Conservation (phyloP, 108 stramenopile genomes). For the Cyclotella atomus region DNA sequence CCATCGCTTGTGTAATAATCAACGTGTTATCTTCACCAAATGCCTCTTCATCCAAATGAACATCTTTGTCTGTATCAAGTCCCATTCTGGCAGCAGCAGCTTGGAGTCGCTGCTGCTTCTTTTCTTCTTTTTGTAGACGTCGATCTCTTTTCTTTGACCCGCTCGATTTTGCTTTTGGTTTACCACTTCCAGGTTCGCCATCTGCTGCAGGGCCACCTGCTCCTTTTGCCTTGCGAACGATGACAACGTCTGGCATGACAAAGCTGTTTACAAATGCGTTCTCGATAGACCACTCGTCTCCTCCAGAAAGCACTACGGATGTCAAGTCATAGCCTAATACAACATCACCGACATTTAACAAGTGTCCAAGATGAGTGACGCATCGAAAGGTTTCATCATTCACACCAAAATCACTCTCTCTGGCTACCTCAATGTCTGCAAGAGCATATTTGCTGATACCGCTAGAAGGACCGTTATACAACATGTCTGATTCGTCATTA, state of each 20-base stretch:
- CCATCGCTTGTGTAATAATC: constrained; percentile 35
- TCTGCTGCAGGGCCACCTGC: constrained; percentile 3
- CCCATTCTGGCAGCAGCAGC: constrained; percentile 88
- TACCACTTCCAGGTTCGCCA: constrained; percentile 17
- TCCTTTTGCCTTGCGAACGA: constrained; percentile 92
- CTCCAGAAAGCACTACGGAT: constrained; percentile 61
- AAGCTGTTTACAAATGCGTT: constrained; percentile 56
- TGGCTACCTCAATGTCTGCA: constrained; percentile 93
- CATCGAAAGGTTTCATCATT: constrained; percentile 88
- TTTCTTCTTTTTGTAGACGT: constrained; percentile 69
- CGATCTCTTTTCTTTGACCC: constrained; percentile 63
- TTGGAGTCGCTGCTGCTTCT: constrained; percentile 65
- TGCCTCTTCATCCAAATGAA: constrained; percentile 45
- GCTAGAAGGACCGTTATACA: constrained; percentile 49
- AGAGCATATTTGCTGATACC: constrained; percentile 71
- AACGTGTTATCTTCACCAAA: constrained; percentile 29
- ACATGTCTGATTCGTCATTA: constrained; percentile 15
- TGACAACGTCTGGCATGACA: constrained; percentile 91
- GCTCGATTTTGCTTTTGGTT: constrained; percentile 50
- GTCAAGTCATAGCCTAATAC: constrained; percentile 96
- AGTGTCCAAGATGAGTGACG: constrained; percentile 93
- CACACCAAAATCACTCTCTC: constrained; percentile 90
- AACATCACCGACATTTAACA: constrained; percentile 91
- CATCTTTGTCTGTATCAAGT: constrained; percentile 61
- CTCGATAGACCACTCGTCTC: constrained; percentile 58